phyloP scores from a whole-genome alignment of 2,329 filamentous ascomycete species.

The Podosphaera aphanis region DNA sequence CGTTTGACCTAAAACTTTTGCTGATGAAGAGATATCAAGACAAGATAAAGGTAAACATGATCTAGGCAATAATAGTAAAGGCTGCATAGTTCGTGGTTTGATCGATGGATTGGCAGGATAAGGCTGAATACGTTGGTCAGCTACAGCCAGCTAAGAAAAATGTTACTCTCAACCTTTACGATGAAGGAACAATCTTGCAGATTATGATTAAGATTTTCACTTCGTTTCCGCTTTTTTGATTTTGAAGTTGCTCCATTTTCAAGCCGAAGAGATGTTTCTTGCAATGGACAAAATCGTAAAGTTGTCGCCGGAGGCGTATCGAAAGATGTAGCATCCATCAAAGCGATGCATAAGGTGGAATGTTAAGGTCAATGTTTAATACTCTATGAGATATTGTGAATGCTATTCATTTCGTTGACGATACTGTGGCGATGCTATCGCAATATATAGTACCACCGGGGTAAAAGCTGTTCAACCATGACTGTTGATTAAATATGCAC shows the following conservation, averaged over 20 bases:
- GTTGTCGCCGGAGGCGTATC: background rate
- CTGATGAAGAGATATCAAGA: slow-evolving; percentile 31
- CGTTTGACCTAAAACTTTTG: slow-evolving; percentile 26
- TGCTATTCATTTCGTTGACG: too few relatives aligned
- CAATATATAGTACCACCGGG: too few relatives aligned
- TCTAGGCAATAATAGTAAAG: slow-evolving; percentile 38
- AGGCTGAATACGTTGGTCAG: slow-evolving; percentile 19
- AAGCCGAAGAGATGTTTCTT: slow-evolving; percentile 9
- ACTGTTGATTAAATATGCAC: too few relatives aligned
- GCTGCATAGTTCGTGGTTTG: slow-evolving; percentile 31
- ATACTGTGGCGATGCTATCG: too few relatives aligned
- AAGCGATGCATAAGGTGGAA: too few relatives aligned
- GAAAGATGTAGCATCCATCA: background rate
- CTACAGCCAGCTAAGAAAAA: slow-evolving; percentile 3
- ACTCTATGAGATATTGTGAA: too few relatives aligned
- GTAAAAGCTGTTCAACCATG: too few relatives aligned
- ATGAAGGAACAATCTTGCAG: slow-evolving; percentile 16
- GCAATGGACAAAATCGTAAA: slow-evolving; percentile 5
- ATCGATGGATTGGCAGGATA: slow-evolving; percentile 26
- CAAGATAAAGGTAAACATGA: slow-evolving; percentile 34
- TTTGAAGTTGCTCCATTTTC: slow-evolving; percentile 7
- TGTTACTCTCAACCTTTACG: slow-evolving; percentile 13
- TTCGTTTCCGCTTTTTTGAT: slow-evolving; percentile 16
- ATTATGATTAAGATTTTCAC: slow-evolving; percentile 13
- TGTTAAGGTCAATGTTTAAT: too few relatives aligned